Evolutionary conservation across 306 rosid genomes (phyloP).

Genomic region (Cucumis hystrix): DNA sequence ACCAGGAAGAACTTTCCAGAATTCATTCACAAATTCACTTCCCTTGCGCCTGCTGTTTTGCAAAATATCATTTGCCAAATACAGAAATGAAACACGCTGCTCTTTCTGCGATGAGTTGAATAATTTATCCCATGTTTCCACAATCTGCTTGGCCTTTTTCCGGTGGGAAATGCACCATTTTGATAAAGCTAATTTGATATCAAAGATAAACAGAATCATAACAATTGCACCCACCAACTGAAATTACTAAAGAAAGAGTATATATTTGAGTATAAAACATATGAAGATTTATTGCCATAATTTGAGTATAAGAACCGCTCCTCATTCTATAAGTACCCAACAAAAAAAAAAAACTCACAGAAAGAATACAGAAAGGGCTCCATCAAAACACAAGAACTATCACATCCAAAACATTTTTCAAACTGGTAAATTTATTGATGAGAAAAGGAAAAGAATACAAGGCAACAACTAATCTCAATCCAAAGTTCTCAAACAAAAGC

Average conservation of each 20-base stretch:
- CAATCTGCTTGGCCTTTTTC: conserved; percentile 63
- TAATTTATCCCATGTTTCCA: conserved; percentile 76
- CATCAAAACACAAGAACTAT: neutral
- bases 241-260: neutral
- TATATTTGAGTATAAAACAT: neutral
- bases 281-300: too few species aligned
- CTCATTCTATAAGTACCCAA: neutral
- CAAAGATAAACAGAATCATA: conserved; percentile 28
- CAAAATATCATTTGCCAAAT: conserved; percentile 82
- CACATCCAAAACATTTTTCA: neutral
- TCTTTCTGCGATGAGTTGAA: conserved; percentile 75
- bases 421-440: neutral
- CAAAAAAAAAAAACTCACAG: neutral
- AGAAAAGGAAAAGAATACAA: neutral
- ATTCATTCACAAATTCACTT: conserved; percentile 82
- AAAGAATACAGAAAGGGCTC: neutral
- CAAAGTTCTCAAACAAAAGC: neutral
- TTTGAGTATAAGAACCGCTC: neutral
- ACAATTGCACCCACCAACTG: neutral
- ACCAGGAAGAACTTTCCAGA: conserved; percentile 84
- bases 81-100: conserved; percentile 54
- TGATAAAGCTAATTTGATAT: conserved; percentile 57
- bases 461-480: neutral
- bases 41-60: conserved; percentile 91
- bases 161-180: conserved; percentile 74